Base-by-base conservation (phyloP, 495 filamentous ascomycete species). In the Penicillium mononematosum region DNA sequence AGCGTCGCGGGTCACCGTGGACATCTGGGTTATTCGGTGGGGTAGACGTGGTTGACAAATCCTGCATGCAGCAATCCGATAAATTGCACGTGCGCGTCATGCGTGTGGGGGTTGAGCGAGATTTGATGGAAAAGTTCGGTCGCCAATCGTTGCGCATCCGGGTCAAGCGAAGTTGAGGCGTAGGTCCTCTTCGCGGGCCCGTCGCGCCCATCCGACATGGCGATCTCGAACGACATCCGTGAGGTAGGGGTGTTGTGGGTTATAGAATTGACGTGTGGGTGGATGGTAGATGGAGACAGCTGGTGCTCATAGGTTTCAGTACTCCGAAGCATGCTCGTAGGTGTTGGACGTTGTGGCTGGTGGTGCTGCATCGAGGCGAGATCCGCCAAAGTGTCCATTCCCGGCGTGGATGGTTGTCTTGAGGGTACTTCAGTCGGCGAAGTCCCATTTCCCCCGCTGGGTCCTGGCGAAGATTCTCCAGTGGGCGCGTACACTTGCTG, bases 341-440 rank as follows among this genome's bases (percentile, higher is more conserved):
- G 68, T 50, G 65, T 81, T 22, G 76, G 73, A 16, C 77, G 75
- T 50, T 75, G 71, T 4, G 77, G 79, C 58, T 88, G 85, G 45
- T 81, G 81, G 55, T 83, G 80, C 70, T 87, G 85, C 82, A 87
- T 86, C 4, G 84, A 80, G 43, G 85, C 85, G 32, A 87, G 66
- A 63, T 87, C 85, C 38, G 85, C 85, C 48, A 88, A 67, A 19
- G 84, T 83, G 57, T 87, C 84, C 83, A 87, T 87, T 17, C 81
- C 80, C 1, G 82, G 75, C 16, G 83, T 85, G 10, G 84, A 83
- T 1, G 78, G 65, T 45, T 81, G 80, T 55, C 81, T 72, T 43
- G 72, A 60, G 41, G 67, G 54, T 44, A 58, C 58, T 12, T 77
- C 71, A 44, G 65, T 69, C 36, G 70, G 67, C 29, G 71, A 61